phyloP scores from a whole-genome alignment of 768 basidiomycete genomes.

The Rhodotorula kratochvilovae region DNA sequence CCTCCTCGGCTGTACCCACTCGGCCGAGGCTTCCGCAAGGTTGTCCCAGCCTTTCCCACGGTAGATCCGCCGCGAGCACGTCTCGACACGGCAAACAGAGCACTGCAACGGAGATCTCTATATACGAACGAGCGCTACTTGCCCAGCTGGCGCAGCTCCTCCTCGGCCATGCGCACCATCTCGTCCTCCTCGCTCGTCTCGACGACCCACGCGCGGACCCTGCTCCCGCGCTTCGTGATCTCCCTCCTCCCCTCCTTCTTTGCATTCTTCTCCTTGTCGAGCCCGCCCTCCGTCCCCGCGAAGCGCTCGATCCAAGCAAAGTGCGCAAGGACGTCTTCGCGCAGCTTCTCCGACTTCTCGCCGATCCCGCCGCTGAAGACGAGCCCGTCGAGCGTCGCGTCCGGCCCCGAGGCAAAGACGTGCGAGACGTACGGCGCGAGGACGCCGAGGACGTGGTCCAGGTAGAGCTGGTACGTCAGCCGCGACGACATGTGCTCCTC shows the following conservation, averaged over 20 bases:
- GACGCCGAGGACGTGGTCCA: constrained; percentile 35
- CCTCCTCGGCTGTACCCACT: no score
- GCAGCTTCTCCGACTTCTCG: constrained; percentile 63
- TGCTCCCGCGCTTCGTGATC: constrained; percentile 45
- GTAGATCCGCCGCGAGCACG: no score
- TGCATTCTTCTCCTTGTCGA: constrained; percentile 53
- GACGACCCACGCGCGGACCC: constrained; percentile 47
- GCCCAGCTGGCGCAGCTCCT: constrained; percentile 10
- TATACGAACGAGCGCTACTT: no score
- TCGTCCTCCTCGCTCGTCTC: constrained; percentile 50
- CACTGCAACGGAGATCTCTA: not conserved
- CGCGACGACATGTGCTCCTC: constrained; percentile 46
- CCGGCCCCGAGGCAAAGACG: constrained; percentile 28
- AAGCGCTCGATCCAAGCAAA: constrained; percentile 63
- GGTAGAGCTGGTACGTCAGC: constrained; percentile 66
- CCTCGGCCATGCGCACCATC: constrained; percentile 35
- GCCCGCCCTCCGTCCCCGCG: constrained; percentile 50
- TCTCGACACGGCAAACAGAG: not conserved
- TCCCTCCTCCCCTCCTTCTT: constrained; percentile 39
- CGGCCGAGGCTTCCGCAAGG: no score
- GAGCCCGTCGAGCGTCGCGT: constrained; percentile 59
- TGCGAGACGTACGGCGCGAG: constrained; percentile 34
- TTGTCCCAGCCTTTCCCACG: no score
- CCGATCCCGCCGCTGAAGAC: constrained; percentile 88
- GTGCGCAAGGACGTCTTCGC: constrained; percentile 57